phyloP scores from a whole-genome alignment of 306 rosid species.

The Cucurbita ficifolia region DNA sequence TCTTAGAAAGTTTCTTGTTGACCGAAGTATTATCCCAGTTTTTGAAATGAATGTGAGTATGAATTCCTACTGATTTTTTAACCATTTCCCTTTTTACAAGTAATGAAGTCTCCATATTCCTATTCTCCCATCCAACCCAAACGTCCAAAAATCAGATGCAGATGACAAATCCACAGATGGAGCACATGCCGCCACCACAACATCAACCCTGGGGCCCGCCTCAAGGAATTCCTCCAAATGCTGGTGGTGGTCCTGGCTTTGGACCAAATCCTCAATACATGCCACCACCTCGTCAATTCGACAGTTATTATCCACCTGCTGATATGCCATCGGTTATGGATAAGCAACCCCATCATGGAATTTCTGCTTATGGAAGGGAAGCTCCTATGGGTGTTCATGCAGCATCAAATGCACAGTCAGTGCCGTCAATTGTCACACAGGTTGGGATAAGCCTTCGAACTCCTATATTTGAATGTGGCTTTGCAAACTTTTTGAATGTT shows the following conservation, averaged over 20 bases:
- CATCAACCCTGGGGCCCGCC: constrained; percentile 94
- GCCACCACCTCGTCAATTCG: constrained; percentile 78
- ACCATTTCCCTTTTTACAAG: neutral
- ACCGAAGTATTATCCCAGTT: constrained; percentile 67
- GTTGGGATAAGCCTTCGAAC: constrained; percentile 18
- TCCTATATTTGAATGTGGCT: neutral
- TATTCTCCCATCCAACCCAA: neutral
- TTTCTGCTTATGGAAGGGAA: constrained; percentile 89
- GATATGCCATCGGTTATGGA: constrained; percentile 71
- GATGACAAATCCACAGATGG: constrained; percentile 41
- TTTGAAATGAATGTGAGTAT: constrained; percentile 76
- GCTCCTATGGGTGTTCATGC: constrained; percentile 53
- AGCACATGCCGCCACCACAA: constrained; percentile 65
- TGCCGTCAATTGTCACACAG: constrained; percentile 79
- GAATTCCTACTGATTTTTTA: neutral
- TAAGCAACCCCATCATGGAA: constrained; percentile 91
- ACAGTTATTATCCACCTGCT: constrained; percentile 60
- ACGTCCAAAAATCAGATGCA: constrained; percentile 46
- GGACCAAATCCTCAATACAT: constrained; percentile 49
- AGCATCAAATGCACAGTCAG: constrained; percentile 56
- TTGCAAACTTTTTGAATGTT: neutral
- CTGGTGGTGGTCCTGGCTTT: constrained; percentile 81
- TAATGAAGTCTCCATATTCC: neutral
- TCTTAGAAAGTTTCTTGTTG: constrained; percentile 87
- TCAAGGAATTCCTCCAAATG: constrained; percentile 62